Percentiles rank a stretch among this genome's conserved stretches.
These are phyloP conservation scores for Xylaria grammica DNA, from an alignment of 495 filamentous ascomycete genomes.

Conservation along the genomic window DNA sequence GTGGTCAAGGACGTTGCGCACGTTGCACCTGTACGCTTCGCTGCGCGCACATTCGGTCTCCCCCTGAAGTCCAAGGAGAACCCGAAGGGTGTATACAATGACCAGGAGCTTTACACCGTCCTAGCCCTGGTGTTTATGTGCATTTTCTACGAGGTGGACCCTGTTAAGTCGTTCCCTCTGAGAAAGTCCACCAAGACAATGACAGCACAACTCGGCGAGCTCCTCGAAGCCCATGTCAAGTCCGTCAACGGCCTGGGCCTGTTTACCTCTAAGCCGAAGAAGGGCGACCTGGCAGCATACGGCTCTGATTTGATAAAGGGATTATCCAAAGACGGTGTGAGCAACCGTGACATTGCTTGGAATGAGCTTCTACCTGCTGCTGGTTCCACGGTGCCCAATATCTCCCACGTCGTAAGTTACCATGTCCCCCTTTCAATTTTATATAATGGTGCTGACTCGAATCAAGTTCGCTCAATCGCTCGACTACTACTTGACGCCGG, in stretches of 20 bases:
- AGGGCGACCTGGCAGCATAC: slow-evolving; percentile 66
- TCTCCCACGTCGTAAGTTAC: slow-evolving; percentile 63
- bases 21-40: slow-evolving; percentile 73
- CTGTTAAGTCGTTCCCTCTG: slow-evolving; percentile 60
- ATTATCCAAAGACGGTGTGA: slow-evolving; percentile 68
- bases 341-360: slow-evolving; percentile 73
- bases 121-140: slow-evolving; percentile 67
- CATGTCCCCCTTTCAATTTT: background rate
- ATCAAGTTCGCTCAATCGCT: slow-evolving; percentile 70
- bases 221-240: slow-evolving; percentile 62
- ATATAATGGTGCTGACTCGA: background rate
- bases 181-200: slow-evolving; percentile 67
- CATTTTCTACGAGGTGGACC: slow-evolving; percentile 56
- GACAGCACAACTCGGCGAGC: slow-evolving; percentile 52
- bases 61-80: slow-evolving; percentile 74
- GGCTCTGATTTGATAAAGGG: slow-evolving; percentile 73
- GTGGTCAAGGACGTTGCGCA: slow-evolving; percentile 79
- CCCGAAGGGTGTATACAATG: slow-evolving; percentile 73
- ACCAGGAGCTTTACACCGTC: slow-evolving; percentile 80
- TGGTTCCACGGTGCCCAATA: slow-evolving; percentile 63
- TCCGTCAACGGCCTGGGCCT: slow-evolving; percentile 60
- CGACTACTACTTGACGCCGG: slow-evolving; percentile 73
- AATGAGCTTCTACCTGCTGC: slow-evolving; percentile 63
- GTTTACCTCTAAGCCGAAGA: slow-evolving; percentile 45
- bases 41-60: slow-evolving; percentile 71